A percentile compares a stretch with the other conserved stretches of the same genome.
These are phyloP conservation scores for Flaveria linearis DNA, from an alignment of 129 eudicot species.

Conservation along the genomic window DNA sequence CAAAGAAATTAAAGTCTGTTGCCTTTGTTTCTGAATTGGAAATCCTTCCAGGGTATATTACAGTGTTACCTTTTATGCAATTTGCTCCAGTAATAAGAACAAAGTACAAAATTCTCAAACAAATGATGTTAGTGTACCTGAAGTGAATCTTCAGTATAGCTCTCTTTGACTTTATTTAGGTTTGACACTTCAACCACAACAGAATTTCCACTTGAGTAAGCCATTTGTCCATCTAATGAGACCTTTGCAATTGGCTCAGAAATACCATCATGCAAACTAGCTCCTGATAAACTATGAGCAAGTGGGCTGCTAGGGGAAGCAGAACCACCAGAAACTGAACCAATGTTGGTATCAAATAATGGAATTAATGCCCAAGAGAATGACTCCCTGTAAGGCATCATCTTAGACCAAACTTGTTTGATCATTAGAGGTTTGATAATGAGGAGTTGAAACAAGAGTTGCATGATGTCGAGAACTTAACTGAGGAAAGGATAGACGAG, in stretches of 20 bases:
- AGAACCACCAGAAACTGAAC: constrained; percentile 77
- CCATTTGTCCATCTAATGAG: constrained; percentile 73
- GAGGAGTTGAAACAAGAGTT: neutral
- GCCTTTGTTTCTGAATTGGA: constrained; percentile 5
- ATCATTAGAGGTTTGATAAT: neutral
- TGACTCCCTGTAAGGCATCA: constrained; percentile 97
- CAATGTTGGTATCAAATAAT: constrained; percentile 77
- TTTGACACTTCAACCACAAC: constrained; percentile 94
- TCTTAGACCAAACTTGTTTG: constrained; percentile 97
- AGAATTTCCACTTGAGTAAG: constrained; percentile 78
- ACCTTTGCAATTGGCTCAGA: constrained; percentile 73
- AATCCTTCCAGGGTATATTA: neutral
- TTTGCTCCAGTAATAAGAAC: neutral
- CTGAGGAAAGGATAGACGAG: neutral
- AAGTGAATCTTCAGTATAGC: constrained; percentile 93
- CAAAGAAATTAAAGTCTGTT: neutral
- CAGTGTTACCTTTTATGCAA: constrained; percentile 11
- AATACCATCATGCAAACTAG: constrained; percentile 66
- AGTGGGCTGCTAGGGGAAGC: constrained; percentile 96
- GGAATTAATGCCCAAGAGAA: constrained; percentile 97
- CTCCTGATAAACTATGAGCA: constrained; percentile 70
- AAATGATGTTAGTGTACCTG: constrained; percentile 48
- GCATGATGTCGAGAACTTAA: neutral
- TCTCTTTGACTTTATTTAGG: constrained; percentile 90
- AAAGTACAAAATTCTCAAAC: constrained; percentile 10